Conservation (phyloP, 2,329 filamentous ascomycete species). For the Magnaporthiopsis poae region DNA sequence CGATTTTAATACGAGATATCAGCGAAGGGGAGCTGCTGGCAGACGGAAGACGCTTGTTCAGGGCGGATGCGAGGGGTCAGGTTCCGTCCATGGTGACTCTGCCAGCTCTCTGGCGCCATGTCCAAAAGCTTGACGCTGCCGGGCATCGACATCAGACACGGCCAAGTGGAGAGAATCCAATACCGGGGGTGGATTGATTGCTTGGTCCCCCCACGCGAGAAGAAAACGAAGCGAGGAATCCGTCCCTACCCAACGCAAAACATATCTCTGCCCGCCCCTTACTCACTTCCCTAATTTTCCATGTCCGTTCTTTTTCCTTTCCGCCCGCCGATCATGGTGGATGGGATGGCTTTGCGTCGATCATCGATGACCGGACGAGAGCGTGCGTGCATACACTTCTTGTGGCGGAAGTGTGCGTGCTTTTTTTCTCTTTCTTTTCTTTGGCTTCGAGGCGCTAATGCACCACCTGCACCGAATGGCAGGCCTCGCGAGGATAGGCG, state of each 20-base stretch:
- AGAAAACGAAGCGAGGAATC: too few relatives aligned
- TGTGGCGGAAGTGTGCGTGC: background rate
- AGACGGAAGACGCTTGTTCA: too few relatives aligned
- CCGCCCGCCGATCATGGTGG: background rate
- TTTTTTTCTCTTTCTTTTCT: background rate
- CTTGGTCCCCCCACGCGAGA: too few relatives aligned
- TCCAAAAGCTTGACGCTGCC: background rate
- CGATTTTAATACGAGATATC: background rate
- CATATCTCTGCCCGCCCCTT: background rate
- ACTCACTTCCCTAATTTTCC: background rate
- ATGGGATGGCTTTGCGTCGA: background rate
- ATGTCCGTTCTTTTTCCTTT: background rate
- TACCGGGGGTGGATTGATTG: too few relatives aligned
- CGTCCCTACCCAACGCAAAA: too few relatives aligned
- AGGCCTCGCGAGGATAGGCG: background rate
- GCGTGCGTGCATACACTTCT: too few relatives aligned
- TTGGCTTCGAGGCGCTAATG: background rate
- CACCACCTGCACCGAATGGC: background rate
- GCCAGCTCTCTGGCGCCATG: too few relatives aligned
- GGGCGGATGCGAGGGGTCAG: too few relatives aligned
- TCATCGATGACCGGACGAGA: too few relatives aligned
- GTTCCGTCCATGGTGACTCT: too few relatives aligned
- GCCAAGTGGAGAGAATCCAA: background rate
- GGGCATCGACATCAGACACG: background rate
- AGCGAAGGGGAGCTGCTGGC: too few relatives aligned